Conservation (phyloP, 805 yeast species). For the Candida taoyuanica region DNA sequence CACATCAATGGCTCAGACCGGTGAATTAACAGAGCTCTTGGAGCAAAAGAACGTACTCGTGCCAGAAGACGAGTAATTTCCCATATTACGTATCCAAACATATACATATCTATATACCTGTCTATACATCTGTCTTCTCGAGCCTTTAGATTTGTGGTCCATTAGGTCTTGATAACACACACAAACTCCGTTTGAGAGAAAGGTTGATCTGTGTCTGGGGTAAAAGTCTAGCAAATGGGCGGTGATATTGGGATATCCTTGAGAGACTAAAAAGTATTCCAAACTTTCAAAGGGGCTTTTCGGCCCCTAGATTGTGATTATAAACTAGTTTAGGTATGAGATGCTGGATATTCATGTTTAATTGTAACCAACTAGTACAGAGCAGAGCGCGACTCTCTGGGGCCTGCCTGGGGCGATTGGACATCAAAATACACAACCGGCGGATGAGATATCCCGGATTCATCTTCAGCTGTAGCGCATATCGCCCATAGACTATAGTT, state of each 20-base stretch:
- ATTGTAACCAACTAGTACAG: no score
- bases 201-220: slow-evolving; percentile 3
- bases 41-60: slow-evolving; percentile 76
- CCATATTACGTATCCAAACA: neutral
- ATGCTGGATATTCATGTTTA: no score
- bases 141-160: slow-evolving; percentile 38
- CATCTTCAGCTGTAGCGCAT: no score
- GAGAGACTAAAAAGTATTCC: slow-evolving; percentile 5
- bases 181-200: slow-evolving; percentile 38
- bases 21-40: slow-evolving; percentile 83
- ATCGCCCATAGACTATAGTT: no score
- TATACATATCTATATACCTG: slow-evolving; percentile 3
- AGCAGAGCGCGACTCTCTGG: no score
- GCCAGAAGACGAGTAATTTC: slow-evolving; percentile 53
- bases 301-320: no score
- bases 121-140: slow-evolving; percentile 29
- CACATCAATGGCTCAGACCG: slow-evolving; percentile 83
- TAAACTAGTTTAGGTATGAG: no score
- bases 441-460: no score
- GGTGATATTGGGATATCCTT: neutral
- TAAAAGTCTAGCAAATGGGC: slow-evolving; percentile 3
- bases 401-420: no score
- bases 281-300: no score
- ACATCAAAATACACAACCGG: no score
- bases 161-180: slow-evolving; percentile 22